Conservation (phyloP, 1,139 yeast genomes). For the Saccharomyces hybrid region DNA sequence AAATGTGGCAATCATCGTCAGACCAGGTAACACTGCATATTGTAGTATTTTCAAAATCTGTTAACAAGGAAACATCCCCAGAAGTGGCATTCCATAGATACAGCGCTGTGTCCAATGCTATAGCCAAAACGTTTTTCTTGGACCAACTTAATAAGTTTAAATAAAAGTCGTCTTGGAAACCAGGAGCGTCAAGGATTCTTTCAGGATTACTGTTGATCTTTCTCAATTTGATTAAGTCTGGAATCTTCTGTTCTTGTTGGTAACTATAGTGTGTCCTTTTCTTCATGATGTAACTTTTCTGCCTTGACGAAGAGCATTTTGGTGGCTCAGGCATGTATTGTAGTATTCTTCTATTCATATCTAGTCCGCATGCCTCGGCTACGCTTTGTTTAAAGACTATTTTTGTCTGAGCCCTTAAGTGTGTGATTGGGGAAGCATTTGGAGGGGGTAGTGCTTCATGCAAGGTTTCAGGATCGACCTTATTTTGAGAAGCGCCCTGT, state of each 20-base stretch:
- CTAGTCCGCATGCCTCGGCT: conserved; percentile 91
- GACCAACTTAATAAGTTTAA: conserved; percentile 89
- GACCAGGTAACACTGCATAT: conserved; percentile 88
- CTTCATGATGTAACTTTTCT: conserved; percentile 22
- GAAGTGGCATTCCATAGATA: conserved; percentile 90
- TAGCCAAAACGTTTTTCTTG: conserved; percentile 69
- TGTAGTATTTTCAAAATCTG: conserved; percentile 36
- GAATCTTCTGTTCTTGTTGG: conserved; percentile 8
- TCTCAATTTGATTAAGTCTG: conserved; percentile 39
- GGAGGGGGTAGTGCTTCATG: conserved; percentile 36
- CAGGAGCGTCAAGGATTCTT: conserved; percentile 94
- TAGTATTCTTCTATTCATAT: conserved; percentile 73
- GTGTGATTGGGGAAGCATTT: conserved; percentile 43
- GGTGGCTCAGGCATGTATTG: conserved; percentile 89
- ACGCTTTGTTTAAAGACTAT: conserved; percentile 75
- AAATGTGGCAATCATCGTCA: conserved; percentile 79
- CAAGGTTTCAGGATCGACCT: conserved; percentile 22
- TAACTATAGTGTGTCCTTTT: conserved; percentile 28
- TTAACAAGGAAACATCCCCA: conserved; percentile 67
- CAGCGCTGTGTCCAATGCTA: conserved; percentile 77
- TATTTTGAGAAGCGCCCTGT: conserved; percentile 34
- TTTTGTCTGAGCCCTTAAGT: conserved; percentile 63
- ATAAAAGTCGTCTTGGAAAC: conserved; percentile 87
- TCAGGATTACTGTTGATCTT: conserved; percentile 86
- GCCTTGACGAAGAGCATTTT: conserved; percentile 33